Evolutionary conservation across 345 rosid genomes (phyloP), one percentile per base, ranked within the genome.

Genomic region (Gossypium ekmanianum): DNA sequence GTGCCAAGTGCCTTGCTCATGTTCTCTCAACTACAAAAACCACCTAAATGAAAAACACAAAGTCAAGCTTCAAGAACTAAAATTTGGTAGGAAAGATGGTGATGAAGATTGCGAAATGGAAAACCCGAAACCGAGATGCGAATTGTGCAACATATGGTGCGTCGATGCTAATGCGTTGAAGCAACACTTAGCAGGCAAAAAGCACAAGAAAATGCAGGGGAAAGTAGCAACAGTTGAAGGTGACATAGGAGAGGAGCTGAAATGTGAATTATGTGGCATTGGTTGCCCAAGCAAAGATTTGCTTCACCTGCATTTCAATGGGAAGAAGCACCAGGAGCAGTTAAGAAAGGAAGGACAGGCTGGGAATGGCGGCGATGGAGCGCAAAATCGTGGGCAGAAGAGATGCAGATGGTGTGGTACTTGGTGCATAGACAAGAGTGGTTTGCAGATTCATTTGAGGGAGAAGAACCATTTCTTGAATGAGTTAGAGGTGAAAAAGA

Each of bases 41-140:
- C 82, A 78, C 71, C 7, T 74, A 51, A 9, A 39, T 8, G 79
- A 41, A 48, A 83, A 65, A 65, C 83, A 83, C 79, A 45, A 65
- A 71, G 43, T 44, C 43, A 78, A 78, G 56, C 18, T 29, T 14
- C 34, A 52, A 20, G 77, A 66, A 51, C 16, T 76, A 74, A 55
- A 54, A 34, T 24, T 59, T 18, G 61, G 45, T 61, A 3, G 39
- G 45, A 39, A 39, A 54, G 43, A 61, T 45, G 18, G 39, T 29
- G 67, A 5, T 4, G 41, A 68, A 3, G 11, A 9, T 17, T 12
- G 5, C 62, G 22, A 45, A 48, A 63, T 43, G 20, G 71, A n/a
- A 56, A 62, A 69, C 11, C 57, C 20, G 16, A 43, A 69, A 16
- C 9, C 18, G 1, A n/a, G 70, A 47, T 79, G 83, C 68, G 52